Percentiles rank a stretch among this genome's conserved stretches.
Conservation (phyloP, 169 alveolate species). For the Cardiosporidium cionae region DNA sequence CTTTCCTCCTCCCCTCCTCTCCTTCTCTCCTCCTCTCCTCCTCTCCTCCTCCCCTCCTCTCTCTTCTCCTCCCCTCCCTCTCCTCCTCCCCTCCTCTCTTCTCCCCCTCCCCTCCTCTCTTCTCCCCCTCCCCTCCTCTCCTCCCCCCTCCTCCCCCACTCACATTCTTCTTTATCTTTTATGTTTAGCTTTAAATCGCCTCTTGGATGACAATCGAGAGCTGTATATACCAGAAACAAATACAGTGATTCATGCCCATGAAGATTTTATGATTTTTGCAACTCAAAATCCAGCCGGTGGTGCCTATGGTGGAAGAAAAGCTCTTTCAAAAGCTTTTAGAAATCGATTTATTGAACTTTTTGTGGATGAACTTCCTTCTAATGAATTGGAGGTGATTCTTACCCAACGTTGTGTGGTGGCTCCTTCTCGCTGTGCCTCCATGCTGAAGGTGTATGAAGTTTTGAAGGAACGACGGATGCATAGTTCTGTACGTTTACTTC, state of each 20-base stretch:
- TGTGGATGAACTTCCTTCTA: conserved; percentile 81
- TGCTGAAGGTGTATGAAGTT: conserved; percentile 85
- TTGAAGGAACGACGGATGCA: conserved; percentile 72
- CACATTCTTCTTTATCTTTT: too few species aligned
- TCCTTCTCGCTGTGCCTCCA: conserved; percentile 76
- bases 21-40: conserved; percentile 1
- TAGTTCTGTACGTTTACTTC: conserved; percentile 35
- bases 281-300: conserved; percentile 98
- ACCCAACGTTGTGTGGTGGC: conserved; percentile 89
- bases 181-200: conserved; percentile 95
- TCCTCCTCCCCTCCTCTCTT: too few species aligned
- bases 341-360: conserved; percentile 92
- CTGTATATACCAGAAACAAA: conserved; percentile 92
- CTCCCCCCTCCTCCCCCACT: too few species aligned
- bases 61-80: too few species aligned
- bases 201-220: conserved; percentile 97
- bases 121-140: too few species aligned
- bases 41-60: too few species aligned
- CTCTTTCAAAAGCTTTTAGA: conserved; percentile 93
- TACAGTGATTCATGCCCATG: conserved; percentile 88
- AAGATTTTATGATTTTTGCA: conserved; percentile 96
- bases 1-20: neutral
- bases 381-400: conserved; percentile 83
- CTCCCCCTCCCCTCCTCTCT: too few species aligned
- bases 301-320: conserved; percentile 97